Base-by-base conservation (phyloP, 257 asterid species). In the Avicennia marina region DNA sequence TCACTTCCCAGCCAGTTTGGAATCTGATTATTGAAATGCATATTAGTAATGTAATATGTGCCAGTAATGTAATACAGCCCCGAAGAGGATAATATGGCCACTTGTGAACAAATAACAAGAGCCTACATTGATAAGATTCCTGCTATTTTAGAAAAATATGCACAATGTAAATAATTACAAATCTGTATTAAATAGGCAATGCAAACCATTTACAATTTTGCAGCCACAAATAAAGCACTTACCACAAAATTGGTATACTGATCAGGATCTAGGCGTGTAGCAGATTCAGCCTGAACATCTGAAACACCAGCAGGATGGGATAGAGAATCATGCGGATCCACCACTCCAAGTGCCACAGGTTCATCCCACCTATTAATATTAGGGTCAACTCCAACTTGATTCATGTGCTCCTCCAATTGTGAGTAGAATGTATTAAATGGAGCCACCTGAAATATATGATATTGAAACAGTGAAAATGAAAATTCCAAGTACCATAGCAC, bases 211-310 rank as follows among this genome's bases (percentile, higher is more conserved):
- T 7, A 49, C 24, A 32, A 39, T 53, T 11, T 46, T 19, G 21
- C 11, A 5, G 13, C 41, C 51, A 55, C 27, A 22, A 49, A 42
- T 57, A 49, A 65, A 32, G 64, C 16, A 56, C 77, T 58, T 74
- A 81, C 94, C 84, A 86, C 64, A 67, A 89, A 84, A 63, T 74
- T 68, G 53, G 89, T 89, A 66, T 65, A 83, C 72, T 86, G 95
- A 71, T 86, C 89, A 33, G 94, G 87, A 64, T 86, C 97, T 52
- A 81, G 46, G 66, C 74, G 75, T 18, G 77, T 52, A 39, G 95
- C 97, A 62, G 88, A 74, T 78, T 90, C 97, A 13, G 97, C 77
- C 67, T 78, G 90, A 65, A 72, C 90, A 79, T 89, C 97, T 17
- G 94, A 76, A 51, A 79, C 83, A 57, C 87, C 86, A 55, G 86